Base-by-base conservation (phyloP, 2,329 filamentous ascomycete species). In the Trichoderma sp. region DNA sequence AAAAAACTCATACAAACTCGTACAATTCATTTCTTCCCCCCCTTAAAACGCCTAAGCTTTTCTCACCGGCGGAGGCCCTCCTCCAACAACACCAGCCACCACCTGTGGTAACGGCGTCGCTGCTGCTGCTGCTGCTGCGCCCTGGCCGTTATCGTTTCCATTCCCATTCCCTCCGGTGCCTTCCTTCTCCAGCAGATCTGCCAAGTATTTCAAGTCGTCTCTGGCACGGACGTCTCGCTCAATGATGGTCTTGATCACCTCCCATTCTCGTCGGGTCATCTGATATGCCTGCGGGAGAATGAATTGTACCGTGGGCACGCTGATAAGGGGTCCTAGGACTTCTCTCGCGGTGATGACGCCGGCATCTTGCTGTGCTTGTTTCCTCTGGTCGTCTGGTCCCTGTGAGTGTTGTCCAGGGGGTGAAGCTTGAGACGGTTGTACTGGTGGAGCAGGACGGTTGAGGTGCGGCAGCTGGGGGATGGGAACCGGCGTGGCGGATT, bases 221-320 rank as follows among this genome's bases (percentile, higher is more conserved):
- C 89, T 85, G 0, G 93, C 89, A 26, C 86, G 86, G 0, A 90
- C 89, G 70, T 94, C 90, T 12, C 86, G 84, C 64, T 90, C 86
- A 28, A 94, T 85, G 15, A 95, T 90, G 51, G 87, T 86, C 66
- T 88, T 86, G 73, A 98, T 88, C 32, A 96, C 89, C 70, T 88
- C 85, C 87, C 96, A 91, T 78, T 97, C 93, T 18, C 87, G 83
- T n/a, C 88, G 85, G 60, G 90, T 86, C 85, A 92, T 93, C 64
- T 88, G 87, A 24, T 87, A 89, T 1, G 91, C 91, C 74, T 93
- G 90, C 6, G 90, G 88, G 58, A 94, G 83, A 5, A 95, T 83
- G 76, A 94, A 92, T 28, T 88, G 85, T 9, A 93, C 89, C 0
- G 91, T 92, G 0, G 91, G 89, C 18, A 89, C 88, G 26, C 84